These are phyloP conservation scores for Thraustochytrium striatum DNA, from an alignment of 352 stramenopile species.

Conservation along the genomic window DNA sequence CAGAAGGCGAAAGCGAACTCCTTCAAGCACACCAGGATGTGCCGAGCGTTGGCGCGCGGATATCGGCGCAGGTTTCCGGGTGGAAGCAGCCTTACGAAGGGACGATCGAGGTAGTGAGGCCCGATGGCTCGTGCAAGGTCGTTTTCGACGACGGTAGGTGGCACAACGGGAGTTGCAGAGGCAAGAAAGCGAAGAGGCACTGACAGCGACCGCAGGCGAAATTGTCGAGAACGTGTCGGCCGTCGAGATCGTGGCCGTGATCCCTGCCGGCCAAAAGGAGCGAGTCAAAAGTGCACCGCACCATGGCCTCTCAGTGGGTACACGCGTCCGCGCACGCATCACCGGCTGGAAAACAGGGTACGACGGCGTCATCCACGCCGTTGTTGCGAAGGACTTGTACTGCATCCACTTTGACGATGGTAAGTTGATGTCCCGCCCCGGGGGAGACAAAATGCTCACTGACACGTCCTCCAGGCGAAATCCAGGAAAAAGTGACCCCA, in stretches of 20 bases:
- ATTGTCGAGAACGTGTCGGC: background rate
- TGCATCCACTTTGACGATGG: conserved; percentile 29
- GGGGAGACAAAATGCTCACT: background rate
- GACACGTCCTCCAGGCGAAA: background rate
- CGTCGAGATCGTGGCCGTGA: background rate
- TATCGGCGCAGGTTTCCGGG: background rate
- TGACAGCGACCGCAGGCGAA: background rate
- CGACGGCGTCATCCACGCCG: background rate
- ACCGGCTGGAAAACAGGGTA: conserved; percentile 18
- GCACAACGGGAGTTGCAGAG: background rate
- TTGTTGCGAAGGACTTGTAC: background rate
- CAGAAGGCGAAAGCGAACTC: background rate
- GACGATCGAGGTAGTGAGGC: background rate
- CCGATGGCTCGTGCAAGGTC: conserved; percentile 11
- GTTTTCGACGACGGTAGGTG: conserved; percentile 21
- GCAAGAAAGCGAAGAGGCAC: background rate
- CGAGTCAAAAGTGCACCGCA: background rate
- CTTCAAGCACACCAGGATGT: background rate
- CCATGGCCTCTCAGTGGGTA: background rate
- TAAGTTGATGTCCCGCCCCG: background rate
- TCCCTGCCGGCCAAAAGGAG: background rate
- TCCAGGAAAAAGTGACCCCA: conserved; percentile 53
- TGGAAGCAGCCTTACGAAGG: conserved; percentile 43
- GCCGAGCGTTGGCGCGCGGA: background rate
- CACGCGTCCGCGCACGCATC: background rate